Evolutionary conservation across 116 monocot genomes (phyloP).

Genomic region (Iris pallida): DNA sequence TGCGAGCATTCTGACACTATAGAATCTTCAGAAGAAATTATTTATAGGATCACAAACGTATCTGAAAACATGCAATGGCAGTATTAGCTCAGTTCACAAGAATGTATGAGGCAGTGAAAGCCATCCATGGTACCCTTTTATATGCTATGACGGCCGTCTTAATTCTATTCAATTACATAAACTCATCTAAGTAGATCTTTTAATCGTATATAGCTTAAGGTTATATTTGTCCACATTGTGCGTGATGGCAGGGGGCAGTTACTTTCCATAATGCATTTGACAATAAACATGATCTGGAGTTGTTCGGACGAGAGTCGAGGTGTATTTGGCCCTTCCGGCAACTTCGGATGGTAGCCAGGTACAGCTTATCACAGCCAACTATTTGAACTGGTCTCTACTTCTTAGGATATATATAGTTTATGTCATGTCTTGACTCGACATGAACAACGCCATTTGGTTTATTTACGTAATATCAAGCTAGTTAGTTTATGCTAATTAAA

Average conservation of each 20-base stretch:
- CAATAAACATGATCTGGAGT: constrained; percentile 53
- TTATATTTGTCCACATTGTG: constrained; percentile 4
- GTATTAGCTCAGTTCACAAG: too few relatives aligned
- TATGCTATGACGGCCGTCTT: too few relatives aligned
- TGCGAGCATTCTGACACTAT: too few relatives aligned
- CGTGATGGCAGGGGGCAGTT: constrained; percentile 47
- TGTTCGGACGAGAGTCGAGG: constrained; percentile 75
- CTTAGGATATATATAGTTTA: background rate
- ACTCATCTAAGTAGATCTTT: background rate
- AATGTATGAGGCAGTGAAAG: too few relatives aligned
- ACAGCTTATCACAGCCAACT: constrained; percentile 12
- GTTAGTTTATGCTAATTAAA: background rate
- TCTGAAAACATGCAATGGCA: too few relatives aligned
- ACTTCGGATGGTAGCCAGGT: constrained; percentile 88
- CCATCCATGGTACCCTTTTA: too few relatives aligned
- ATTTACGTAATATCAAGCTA: background rate
- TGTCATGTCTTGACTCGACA: background rate
- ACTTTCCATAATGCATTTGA: constrained; percentile 67
- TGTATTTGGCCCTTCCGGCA: constrained; percentile 95
- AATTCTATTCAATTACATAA: background rate
- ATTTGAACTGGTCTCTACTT: background rate
- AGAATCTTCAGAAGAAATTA: too few relatives aligned
- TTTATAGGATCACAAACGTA: too few relatives aligned
- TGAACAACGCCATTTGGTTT: background rate
- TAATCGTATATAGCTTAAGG: background rate